A percentile compares a stretch with the other conserved stretches of the same genome.
Conservation (phyloP, 345 rosid genomes). For the Arabis hirsuta region DNA sequence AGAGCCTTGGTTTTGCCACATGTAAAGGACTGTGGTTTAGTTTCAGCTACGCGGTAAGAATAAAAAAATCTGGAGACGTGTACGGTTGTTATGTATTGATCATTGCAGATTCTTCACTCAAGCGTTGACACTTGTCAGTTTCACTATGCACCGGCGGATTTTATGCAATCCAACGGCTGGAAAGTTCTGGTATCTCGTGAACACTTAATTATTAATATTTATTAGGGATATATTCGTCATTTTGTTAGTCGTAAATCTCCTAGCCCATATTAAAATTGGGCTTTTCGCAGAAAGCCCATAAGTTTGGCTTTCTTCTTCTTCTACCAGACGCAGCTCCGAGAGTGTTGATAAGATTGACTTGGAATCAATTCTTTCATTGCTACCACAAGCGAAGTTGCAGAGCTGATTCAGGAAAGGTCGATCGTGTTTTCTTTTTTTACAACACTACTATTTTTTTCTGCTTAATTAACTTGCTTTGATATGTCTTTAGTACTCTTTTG, state of each 20-base stretch:
- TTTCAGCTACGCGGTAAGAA: slow-evolving; percentile 34
- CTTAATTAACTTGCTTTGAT: neutral
- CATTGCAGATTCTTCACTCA: neutral
- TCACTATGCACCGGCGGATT: neutral
- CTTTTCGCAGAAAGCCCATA: too few relatives aligned
- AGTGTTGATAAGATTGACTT: too few relatives aligned
- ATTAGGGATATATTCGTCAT: slow-evolving; percentile 20
- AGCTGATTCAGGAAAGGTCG: neutral
- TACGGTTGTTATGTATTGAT: slow-evolving; percentile 2
- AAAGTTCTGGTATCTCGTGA: slow-evolving; percentile 17
- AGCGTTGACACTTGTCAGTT: slow-evolving; percentile 10
- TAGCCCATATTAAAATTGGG: neutral
- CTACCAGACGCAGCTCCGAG: too few relatives aligned
- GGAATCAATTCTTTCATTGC: too few relatives aligned
- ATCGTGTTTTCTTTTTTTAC: neutral
- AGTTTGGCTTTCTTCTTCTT: too few relatives aligned
- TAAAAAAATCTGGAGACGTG: neutral
- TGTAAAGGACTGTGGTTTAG: slow-evolving; percentile 27
- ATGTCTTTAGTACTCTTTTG: neutral
- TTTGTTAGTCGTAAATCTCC: neutral
- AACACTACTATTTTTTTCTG: too few relatives aligned
- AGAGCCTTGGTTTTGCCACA: slow-evolving; percentile 1
- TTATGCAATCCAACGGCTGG: slow-evolving; percentile 24
- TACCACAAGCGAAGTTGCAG: too few relatives aligned
- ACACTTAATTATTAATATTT: neutral